Conservation (phyloP, 2,329 filamentous ascomycete species). For the Alternaria rosae region DNA sequence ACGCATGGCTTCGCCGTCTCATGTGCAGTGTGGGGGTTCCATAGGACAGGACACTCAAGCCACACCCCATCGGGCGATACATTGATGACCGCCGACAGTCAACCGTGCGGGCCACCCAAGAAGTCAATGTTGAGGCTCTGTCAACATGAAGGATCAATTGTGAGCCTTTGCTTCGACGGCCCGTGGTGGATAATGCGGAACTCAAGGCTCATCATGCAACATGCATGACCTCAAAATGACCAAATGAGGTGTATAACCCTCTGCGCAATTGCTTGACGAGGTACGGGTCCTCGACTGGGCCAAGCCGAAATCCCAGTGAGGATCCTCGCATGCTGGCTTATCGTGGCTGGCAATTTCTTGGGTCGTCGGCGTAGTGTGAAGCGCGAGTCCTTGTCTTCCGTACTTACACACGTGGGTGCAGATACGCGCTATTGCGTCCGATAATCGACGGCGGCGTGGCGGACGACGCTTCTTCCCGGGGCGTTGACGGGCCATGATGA, state of each 20-base stretch:
- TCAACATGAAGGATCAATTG: neutral
- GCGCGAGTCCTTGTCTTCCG: conserved; percentile 15
- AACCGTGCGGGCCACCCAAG: conserved; percentile 16
- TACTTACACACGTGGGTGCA: conserved; percentile 24
- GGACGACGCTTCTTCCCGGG: conserved; percentile 31
- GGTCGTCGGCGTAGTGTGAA: conserved; percentile 8
- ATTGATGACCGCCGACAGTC: conserved; percentile 13
- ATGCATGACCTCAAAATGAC: neutral
- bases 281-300: conserved; percentile 16
- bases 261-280: neutral
- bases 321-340: conserved; percentile 29
- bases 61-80: conserved; percentile 34
- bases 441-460: conserved; percentile 24
- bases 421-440: conserved; percentile 20
- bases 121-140: conserved; percentile 3
- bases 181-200: neutral
- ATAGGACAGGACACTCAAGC: conserved; percentile 33
- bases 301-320: conserved; percentile 32
- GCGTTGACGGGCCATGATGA: conserved; percentile 16
- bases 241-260: neutral
- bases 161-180: neutral
- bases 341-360: conserved; percentile 22
- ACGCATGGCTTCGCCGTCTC: conserved; percentile 41
- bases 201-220: neutral
- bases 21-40: conserved; percentile 45